Evolutionary conservation across 2,329 filamentous ascomycete species (phyloP).

Genomic region (Aspergillus sp.): DNA sequence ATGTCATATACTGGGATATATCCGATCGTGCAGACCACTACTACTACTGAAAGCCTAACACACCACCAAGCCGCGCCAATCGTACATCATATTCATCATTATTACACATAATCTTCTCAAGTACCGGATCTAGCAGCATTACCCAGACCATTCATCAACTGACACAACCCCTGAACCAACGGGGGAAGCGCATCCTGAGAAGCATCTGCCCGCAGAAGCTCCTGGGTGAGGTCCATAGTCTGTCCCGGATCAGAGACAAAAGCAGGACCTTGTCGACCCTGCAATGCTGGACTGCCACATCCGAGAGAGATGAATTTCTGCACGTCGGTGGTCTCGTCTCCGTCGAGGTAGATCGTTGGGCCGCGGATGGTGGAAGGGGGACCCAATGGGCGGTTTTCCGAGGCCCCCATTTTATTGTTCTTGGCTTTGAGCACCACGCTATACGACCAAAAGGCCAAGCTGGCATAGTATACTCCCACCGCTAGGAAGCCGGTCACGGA

Average conservation of each 20-base stretch:
- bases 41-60: no score
- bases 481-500: conserved; percentile 67
- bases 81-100: background rate
- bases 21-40: no score
- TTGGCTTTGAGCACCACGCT: conserved; percentile 58
- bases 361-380: conserved; percentile 15
- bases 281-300: conserved; percentile 57
- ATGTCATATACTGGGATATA: background rate
- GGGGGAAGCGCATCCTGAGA: conserved; percentile 54
- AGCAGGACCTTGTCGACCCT: conserved; percentile 34
- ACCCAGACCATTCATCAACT: conserved; percentile 53
- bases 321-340: conserved; percentile 54
- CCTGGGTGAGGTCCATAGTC: conserved; percentile 61
- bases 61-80: background rate
- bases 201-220: conserved; percentile 59
- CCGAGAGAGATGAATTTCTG: conserved; percentile 61
- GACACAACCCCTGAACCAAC: conserved; percentile 67
- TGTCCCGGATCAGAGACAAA: conserved; percentile 58
- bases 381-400: background rate
- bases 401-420: conserved; percentile 4
- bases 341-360: conserved; percentile 58
- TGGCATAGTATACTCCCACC: conserved; percentile 69
- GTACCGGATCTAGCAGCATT: conserved; percentile 16
- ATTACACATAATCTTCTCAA: background rate
- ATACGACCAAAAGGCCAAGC: conserved; percentile 69